These are phyloP conservation scores for Hirschioporus abietinus DNA, from an alignment of 768 basidiomycete species.

Conservation along the genomic window DNA sequence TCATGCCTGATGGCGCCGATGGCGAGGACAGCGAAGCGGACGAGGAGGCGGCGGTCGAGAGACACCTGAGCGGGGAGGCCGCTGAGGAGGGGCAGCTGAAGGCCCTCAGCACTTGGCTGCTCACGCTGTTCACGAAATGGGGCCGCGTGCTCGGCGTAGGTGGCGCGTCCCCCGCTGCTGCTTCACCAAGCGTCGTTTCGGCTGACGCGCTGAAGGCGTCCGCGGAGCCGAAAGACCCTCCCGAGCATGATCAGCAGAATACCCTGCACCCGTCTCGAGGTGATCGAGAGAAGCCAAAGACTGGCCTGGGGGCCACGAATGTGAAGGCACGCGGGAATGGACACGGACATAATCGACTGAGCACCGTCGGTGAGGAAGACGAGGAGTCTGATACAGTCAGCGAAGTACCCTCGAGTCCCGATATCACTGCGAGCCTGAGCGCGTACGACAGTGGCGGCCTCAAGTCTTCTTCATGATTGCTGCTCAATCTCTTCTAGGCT, in stretches of 20 bases:
- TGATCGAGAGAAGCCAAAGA: neutral
- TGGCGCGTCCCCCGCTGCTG: constrained; percentile 13
- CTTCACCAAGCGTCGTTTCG: neutral
- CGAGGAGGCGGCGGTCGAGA: constrained; percentile 15
- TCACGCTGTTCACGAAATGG: constrained; percentile 76
- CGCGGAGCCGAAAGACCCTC: neutral
- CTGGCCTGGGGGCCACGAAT: neutral
- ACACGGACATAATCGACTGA: neutral
- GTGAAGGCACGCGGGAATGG: neutral
- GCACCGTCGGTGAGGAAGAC: neutral
- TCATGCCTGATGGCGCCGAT: constrained; percentile 15
- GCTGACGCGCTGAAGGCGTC: neutral
- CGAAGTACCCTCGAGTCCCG: neutral
- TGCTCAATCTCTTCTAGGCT: neutral
- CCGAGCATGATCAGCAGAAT: neutral
- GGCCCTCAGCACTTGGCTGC: constrained; percentile 72
- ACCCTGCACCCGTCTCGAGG: too few species aligned
- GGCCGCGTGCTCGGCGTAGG: constrained; percentile 54
- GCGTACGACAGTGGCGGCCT: neutral
- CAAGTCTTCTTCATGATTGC: neutral
- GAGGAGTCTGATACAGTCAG: neutral
- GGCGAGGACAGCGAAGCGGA: constrained; percentile 24
- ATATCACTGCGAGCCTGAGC: neutral
- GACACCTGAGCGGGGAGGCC: constrained; percentile 32
- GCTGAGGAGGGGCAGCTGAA: constrained; percentile 51